These are phyloP conservation scores for Brassica juncea DNA, from an alignment of 345 rosid species.

Conservation along the genomic window DNA sequence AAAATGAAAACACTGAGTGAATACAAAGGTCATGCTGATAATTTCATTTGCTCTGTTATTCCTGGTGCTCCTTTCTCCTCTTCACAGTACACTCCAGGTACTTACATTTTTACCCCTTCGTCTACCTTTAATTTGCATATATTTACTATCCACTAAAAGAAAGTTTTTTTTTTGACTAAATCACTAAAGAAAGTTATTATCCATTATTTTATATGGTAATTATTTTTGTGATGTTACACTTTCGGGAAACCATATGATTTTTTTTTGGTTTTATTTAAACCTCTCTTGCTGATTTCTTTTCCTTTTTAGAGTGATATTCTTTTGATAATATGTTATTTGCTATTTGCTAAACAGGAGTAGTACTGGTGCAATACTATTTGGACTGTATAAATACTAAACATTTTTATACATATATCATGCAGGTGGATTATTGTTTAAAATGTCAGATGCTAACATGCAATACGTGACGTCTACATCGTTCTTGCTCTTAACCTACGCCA, in stretches of 20 bases:
- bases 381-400: background rate
- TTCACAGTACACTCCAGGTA: constrained; percentile 84
- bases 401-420: background rate
- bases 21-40: constrained; percentile 96
- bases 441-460: constrained; percentile 60
- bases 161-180: too few relatives aligned
- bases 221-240: constrained; percentile 6
- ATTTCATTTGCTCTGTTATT: constrained; percentile 85
- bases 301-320: background rate
- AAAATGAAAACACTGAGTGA: constrained; percentile 73
- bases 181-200: background rate
- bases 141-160: background rate
- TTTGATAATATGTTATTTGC: constrained; percentile 7
- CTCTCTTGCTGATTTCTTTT: constrained; percentile 31
- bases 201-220: background rate
- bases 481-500: constrained; percentile 59
- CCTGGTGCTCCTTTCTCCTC: constrained; percentile 89
- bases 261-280: background rate
- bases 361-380: background rate
- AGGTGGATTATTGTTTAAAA: constrained; percentile 74
- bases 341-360: background rate
- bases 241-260: background rate
- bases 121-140: background rate
- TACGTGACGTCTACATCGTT: constrained; percentile 64
- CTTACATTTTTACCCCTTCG: constrained; percentile 8